phyloP scores from a whole-genome alignment of 2,329 filamentous ascomycete species.

The Exophiala xenobiotica region DNA sequence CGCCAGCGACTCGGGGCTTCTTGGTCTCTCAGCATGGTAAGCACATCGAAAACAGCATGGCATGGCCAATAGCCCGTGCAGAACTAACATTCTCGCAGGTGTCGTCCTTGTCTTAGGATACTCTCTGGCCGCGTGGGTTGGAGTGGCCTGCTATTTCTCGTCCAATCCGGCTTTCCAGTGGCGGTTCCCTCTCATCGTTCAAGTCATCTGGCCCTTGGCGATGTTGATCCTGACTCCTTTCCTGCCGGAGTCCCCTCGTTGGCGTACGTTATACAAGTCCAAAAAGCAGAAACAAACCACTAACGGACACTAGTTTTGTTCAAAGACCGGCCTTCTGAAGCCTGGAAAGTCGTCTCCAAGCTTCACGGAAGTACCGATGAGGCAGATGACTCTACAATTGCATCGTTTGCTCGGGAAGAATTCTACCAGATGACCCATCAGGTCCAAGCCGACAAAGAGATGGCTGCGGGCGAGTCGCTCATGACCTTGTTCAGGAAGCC shows the following conservation, averaged over 20 bases:
- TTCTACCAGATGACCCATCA: constrained; percentile 8
- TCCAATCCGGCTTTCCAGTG: constrained; percentile 43
- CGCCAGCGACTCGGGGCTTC: constrained; percentile 38
- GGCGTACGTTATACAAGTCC: constrained; percentile 37
- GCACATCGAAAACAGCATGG: too few species aligned
- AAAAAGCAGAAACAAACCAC: background rate
- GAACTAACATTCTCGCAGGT: background rate
- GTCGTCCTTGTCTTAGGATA: constrained; percentile 49
- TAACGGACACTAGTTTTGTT: constrained; percentile 32
- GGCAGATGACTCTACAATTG: too few species aligned
- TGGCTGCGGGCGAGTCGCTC: background rate
- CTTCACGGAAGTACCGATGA: constrained; percentile 35
- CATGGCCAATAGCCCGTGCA: too few species aligned
- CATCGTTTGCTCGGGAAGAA: constrained; percentile 1
- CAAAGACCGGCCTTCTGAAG: constrained; percentile 47
- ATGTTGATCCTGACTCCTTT: constrained; percentile 41
- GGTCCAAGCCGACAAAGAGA: background rate
- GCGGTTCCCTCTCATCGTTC: constrained; percentile 47
- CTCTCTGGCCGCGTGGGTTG: constrained; percentile 46
- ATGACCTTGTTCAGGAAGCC: constrained; percentile 4
- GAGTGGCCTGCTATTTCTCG: constrained; percentile 46
- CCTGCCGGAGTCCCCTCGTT: constrained; percentile 50
- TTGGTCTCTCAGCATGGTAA: constrained; percentile 46
- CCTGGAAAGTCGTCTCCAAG: constrained; percentile 43
- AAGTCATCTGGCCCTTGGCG: constrained; percentile 41